Evolutionary conservation across 2,329 filamentous ascomycete species (phyloP).

Genomic region (Pseudovirgaria hyperparasitica): DNA sequence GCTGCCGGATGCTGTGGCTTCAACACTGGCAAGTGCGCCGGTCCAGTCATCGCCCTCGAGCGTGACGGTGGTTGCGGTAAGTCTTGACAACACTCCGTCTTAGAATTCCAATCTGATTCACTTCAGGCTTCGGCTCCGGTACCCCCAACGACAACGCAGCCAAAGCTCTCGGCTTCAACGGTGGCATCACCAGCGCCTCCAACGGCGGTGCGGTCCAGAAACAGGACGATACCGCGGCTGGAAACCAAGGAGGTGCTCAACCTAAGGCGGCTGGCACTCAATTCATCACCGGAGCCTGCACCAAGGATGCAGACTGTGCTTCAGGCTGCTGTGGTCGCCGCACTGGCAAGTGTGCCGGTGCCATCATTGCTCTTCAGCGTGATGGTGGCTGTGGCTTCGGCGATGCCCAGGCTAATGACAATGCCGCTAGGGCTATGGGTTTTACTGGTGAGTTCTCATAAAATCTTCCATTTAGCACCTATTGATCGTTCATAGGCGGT

Average conservation of each 20-base stretch:
- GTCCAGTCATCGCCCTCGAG: conserved; percentile 18
- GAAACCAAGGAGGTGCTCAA: too few species aligned
- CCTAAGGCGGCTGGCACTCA: conserved; percentile 21
- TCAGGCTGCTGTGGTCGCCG: conserved; percentile 25
- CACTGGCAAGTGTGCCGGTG: conserved; percentile 19
- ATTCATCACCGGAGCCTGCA: conserved; percentile 27
- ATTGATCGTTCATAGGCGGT: too few species aligned
- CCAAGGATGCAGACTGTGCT: conserved; percentile 25
- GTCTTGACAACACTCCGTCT: too few species aligned
- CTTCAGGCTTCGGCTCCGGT: conserved; percentile 21
- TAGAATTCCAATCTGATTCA: too few species aligned
- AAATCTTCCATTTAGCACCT: too few species aligned
- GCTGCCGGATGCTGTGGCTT: conserved; percentile 15
- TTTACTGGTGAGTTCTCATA: too few species aligned
- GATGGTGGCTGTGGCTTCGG: conserved; percentile 26
- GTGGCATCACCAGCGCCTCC: too few species aligned
- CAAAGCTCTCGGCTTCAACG: conserved; percentile 9
- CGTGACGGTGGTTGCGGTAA: conserved; percentile 24
- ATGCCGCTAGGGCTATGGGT: conserved; percentile 14
- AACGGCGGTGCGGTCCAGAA: too few species aligned
- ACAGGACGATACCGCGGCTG: too few species aligned
- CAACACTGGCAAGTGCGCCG: conserved; percentile 18
- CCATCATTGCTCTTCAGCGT: conserved; percentile 19
- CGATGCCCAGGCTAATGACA: conserved; percentile 19
- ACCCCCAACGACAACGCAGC: conserved; percentile 21